Evolutionary conservation across 805 yeast species (phyloP).

Genomic region (Dipodascus geniculatus): DNA sequence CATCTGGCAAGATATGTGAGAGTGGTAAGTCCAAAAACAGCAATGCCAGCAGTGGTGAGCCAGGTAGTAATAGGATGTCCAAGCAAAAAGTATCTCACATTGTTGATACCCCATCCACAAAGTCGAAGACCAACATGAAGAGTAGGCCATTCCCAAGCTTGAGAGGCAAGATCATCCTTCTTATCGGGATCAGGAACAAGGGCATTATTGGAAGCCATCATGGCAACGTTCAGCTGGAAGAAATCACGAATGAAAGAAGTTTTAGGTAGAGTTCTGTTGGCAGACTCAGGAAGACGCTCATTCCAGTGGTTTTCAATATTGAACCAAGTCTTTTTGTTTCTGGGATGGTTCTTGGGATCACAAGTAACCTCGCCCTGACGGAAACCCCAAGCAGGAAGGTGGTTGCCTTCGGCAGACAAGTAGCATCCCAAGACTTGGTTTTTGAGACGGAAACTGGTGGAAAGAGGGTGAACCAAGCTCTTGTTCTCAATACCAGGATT

Average conservation of each 20-base stretch:
- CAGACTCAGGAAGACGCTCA: slow-evolving; percentile 31
- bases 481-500: slow-evolving; percentile 20
- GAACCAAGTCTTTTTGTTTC: slow-evolving; percentile 69
- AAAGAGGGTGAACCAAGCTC: slow-evolving; percentile 45
- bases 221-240: slow-evolving; percentile 58
- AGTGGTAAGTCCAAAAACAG: slow-evolving; percentile 29
- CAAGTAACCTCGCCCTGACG: slow-evolving; percentile 95
- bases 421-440: slow-evolving; percentile 67
- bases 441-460: slow-evolving; percentile 70
- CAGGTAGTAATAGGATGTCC: slow-evolving; percentile 57
- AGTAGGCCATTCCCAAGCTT: slow-evolving; percentile 81
- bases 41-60: slow-evolving; percentile 43
- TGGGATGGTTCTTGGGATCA: slow-evolving; percentile 31
- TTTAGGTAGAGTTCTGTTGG: slow-evolving; percentile 32
- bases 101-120: slow-evolving; percentile 55
- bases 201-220: slow-evolving; percentile 79
- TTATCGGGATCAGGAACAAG: slow-evolving; percentile 66
- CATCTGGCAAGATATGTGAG: slow-evolving; percentile 36
- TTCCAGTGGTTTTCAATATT: slow-evolving; percentile 62
- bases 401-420: slow-evolving; percentile 68
- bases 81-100: slow-evolving; percentile 50
- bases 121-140: slow-evolving; percentile 58
- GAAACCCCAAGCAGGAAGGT: slow-evolving; percentile 95
- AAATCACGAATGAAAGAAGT: slow-evolving; percentile 57
- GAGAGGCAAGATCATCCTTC: slow-evolving; percentile 56